phyloP scores from a whole-genome alignment of 2,329 filamentous ascomycete genomes.

The Chalaropsis ovoidea region DNA sequence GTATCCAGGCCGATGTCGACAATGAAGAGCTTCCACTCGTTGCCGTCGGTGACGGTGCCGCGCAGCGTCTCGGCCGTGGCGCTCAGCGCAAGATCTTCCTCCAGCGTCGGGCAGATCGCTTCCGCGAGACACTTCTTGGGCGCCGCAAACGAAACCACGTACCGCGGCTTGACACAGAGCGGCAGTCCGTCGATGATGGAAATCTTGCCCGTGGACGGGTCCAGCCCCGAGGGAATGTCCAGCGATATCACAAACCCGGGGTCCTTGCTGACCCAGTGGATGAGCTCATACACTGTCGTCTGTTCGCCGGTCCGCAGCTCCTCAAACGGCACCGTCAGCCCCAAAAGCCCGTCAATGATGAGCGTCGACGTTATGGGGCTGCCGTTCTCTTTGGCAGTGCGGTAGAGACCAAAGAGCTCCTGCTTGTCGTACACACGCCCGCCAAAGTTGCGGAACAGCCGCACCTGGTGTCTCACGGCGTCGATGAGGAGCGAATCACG shows the following conservation, averaged over 20 bases:
- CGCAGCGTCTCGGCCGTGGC: constrained; percentile 27
- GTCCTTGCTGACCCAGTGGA: constrained; percentile 86
- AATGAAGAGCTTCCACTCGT: constrained; percentile 69
- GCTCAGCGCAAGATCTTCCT: constrained; percentile 23
- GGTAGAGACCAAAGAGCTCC: constrained; percentile 51
- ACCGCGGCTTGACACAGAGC: constrained; percentile 70
- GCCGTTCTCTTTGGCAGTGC: constrained; percentile 34
- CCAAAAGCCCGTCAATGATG: constrained; percentile 81
- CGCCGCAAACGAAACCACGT: constrained; percentile 74
- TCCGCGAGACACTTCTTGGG: constrained; percentile 77
- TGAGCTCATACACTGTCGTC: constrained; percentile 74
- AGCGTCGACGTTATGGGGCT: constrained; percentile 51
- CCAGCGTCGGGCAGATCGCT: constrained; percentile 45
- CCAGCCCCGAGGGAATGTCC: constrained; percentile 84
- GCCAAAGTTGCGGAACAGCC: constrained; percentile 74
- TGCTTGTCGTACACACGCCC: constrained; percentile 57
- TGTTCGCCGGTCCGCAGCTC: constrained; percentile 76
- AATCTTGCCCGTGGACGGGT: constrained; percentile 61
- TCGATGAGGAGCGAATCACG: constrained; percentile 71
- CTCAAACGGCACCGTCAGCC: constrained; percentile 78
- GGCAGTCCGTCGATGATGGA: constrained; percentile 61
- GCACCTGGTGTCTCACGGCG: constrained; percentile 68
- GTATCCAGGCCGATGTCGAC: constrained; percentile 79
- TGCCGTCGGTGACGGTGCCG: constrained; percentile 36
- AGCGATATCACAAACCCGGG: constrained; percentile 74